Conservation (phyloP, 805 yeast genomes). For the Kuraishia piskuri region DNA sequence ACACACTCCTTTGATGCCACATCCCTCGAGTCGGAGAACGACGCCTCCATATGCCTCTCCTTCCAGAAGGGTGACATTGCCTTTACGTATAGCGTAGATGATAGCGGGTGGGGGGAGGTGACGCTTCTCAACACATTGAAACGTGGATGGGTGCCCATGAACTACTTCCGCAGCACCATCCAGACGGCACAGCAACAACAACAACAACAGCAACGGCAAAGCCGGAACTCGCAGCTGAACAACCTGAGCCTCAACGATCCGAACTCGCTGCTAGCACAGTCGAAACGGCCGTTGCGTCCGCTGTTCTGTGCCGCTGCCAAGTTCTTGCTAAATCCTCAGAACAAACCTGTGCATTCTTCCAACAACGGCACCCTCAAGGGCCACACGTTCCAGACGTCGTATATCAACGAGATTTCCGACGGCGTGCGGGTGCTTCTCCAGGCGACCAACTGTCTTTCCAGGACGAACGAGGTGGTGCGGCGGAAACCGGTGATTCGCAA, state of each 20-base stretch:
- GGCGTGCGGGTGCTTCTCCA: conserved; percentile 61
- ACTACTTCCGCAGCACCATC: conserved; percentile 48
- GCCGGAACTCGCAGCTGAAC: background rate
- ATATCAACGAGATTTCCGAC: conserved; percentile 60
- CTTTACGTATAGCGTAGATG: conserved; percentile 70
- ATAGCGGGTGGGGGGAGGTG: conserved; percentile 86
- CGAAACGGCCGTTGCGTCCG: conserved; percentile 45
- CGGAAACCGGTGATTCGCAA: conserved; percentile 52
- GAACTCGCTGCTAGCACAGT: conserved; percentile 23
- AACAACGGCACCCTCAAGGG: conserved; percentile 25
- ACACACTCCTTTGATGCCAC: conserved; percentile 25
- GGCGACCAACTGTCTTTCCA: conserved; percentile 64
- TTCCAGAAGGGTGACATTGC: conserved; percentile 65
- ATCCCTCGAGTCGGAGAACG: conserved; percentile 54
- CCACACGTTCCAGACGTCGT: conserved; percentile 45
- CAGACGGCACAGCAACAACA: conserved; percentile 15
- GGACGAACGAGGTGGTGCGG: conserved; percentile 63
- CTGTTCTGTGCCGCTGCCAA: conserved; percentile 57
- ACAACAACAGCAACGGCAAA: too few species aligned
- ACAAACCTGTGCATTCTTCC: conserved; percentile 28
- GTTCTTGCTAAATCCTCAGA: conserved; percentile 57
- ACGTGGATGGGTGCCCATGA: conserved; percentile 84
- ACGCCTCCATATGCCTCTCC: conserved; percentile 65
- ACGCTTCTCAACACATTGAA: conserved; percentile 53
- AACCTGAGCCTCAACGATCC: background rate